These are phyloP conservation scores for carrot (Daucus carota) DNA, from an alignment of 129 eudicot species.

Conservation along the genomic window DNA sequence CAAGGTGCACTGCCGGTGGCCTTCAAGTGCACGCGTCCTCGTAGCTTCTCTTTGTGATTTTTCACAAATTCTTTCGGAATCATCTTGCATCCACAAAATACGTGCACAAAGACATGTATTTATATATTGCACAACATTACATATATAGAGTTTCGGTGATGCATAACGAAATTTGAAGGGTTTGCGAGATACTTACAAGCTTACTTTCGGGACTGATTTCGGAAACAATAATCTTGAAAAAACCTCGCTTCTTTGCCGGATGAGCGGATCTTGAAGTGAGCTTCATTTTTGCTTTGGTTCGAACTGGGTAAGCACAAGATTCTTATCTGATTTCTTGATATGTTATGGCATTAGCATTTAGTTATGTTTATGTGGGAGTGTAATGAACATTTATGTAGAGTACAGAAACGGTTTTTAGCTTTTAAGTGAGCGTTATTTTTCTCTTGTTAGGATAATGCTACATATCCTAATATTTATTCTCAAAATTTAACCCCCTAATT, in stretches of 20 bases:
- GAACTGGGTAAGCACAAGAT: not conserved
- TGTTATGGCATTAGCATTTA: not conserved
- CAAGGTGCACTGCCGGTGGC: slow-evolving; percentile 1
- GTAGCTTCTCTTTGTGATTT: not conserved
- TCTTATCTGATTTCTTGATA: not conserved
- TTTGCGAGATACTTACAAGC: not conserved
- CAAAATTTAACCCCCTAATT: too few relatives aligned
- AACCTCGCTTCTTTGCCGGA: not conserved
- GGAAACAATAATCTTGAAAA: not conserved
- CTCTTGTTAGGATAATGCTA: too few relatives aligned
- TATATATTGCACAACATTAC: not conserved
- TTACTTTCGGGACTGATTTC: not conserved
- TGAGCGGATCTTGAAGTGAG: not conserved
- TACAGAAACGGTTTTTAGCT: not conserved
- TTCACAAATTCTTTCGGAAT: not conserved
- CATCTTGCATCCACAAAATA: not conserved
- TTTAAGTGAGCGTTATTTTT: not conserved
- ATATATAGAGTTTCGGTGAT: not conserved
- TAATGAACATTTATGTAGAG: not conserved
- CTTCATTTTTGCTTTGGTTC: not conserved
- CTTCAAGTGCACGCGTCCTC: not conserved
- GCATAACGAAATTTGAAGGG: not conserved
- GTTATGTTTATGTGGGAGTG: not conserved
- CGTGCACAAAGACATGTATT: not conserved
- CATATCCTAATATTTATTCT: too few relatives aligned